These are phyloP conservation scores for Geosmithia putterillii DNA, from an alignment of 2,329 filamentous ascomycete genomes.

Conservation along the genomic window DNA sequence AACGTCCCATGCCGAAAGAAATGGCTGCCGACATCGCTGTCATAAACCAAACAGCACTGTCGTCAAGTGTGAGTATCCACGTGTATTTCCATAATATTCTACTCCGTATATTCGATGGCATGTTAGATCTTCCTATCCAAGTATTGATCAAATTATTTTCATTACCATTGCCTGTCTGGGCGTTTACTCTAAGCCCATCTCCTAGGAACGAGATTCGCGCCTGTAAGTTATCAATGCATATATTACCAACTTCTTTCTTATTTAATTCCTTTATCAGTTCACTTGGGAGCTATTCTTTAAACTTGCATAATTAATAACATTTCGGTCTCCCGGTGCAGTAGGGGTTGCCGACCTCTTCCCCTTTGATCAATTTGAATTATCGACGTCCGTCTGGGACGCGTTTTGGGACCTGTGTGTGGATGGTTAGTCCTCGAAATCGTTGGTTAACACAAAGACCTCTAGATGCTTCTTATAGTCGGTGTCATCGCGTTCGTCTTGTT, in stretches of 20 bases:
- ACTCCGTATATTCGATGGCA: not conserved
- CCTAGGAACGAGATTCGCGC: too few relatives aligned
- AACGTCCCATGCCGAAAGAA: not conserved
- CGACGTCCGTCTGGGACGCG: not conserved
- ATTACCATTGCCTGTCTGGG: too few relatives aligned
- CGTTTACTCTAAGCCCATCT: too few relatives aligned
- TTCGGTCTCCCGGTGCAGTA: too few relatives aligned
- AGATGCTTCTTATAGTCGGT: constrained; percentile 31
- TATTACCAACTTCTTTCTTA: too few relatives aligned
- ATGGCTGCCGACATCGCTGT: not conserved
- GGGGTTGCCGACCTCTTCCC: not conserved
- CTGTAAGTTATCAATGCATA: too few relatives aligned
- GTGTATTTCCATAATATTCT: too few relatives aligned
- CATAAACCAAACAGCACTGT: not conserved
- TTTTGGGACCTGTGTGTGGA: constrained; percentile 19
- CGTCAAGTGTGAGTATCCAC: not conserved
- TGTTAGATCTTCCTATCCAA: not conserved
- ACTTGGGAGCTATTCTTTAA: not conserved
- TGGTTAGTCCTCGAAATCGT: constrained; percentile 31
- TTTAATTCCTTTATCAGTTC: too few relatives aligned
- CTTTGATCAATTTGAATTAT: not conserved
- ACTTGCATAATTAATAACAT: too few relatives aligned
- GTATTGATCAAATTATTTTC: too few relatives aligned
- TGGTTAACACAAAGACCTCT: constrained; percentile 37
- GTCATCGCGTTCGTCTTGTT: not conserved